Percentiles rank a stretch among this genome's conserved stretches.
Conservation (phyloP, 1,284 basidiomycete genomes). For the Inonotus obliquus region DNA sequence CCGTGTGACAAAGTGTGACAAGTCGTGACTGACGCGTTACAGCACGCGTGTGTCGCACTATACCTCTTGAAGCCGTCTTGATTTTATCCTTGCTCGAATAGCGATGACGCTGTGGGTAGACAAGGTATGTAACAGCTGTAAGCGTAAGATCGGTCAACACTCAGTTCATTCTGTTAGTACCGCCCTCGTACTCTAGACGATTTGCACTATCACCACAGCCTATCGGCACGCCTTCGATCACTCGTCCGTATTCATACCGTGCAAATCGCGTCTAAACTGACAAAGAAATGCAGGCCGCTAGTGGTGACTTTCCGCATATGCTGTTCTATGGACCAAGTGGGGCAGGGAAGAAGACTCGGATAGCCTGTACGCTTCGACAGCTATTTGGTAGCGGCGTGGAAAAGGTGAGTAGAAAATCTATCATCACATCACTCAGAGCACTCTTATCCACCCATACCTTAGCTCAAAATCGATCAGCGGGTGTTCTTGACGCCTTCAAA, state of each 20-base stretch:
- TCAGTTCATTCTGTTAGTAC: constrained; percentile 46
- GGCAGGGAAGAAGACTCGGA: constrained; percentile 97
- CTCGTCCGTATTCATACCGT: constrained; percentile 46
- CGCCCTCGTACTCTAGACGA: constrained; percentile 83
- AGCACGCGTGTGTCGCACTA: background rate
- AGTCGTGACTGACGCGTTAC: constrained; percentile 6
- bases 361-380: constrained; percentile 84
- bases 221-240: constrained; percentile 78
- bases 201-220: constrained; percentile 83
- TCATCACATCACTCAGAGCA: background rate
- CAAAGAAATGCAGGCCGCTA: constrained; percentile 52
- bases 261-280: background rate
- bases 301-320: constrained; percentile 96
- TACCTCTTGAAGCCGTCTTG: background rate
- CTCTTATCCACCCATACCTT: constrained; percentile 5
- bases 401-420: constrained; percentile 53
- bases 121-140: constrained; percentile 42
- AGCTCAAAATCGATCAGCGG: constrained; percentile 98
- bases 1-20: background rate
- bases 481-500: constrained; percentile 94
- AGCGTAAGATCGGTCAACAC: no score
- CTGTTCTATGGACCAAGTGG: constrained; percentile 98
- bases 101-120: constrained; percentile 91
- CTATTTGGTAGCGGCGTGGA: constrained; percentile 91
- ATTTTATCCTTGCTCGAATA: background rate